These are phyloP conservation scores for Lactarius psammicola DNA, from an alignment of 768 basidiomycete species.

Conservation along the genomic window DNA sequence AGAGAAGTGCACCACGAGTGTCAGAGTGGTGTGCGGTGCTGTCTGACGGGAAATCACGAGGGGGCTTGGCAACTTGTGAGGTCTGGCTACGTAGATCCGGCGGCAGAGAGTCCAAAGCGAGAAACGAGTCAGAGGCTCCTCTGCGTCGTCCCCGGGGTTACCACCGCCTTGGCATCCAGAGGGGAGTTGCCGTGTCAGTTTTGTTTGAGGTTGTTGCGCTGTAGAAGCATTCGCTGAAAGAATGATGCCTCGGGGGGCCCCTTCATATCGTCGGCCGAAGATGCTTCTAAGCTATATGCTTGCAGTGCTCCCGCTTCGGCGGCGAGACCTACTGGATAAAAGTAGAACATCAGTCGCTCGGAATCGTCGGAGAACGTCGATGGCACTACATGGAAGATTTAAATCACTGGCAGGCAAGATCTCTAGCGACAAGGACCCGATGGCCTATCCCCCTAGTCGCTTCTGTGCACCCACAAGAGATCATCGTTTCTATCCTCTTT, in stretches of 20 bases:
- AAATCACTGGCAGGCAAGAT: conserved; percentile 8
- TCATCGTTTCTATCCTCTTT: conserved; percentile 25
- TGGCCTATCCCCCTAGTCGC: conserved; percentile 18
- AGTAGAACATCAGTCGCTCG: conserved; percentile 18
- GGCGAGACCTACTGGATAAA: conserved; percentile 22
- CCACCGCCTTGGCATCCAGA: conserved; percentile 21
- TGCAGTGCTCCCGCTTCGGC: conserved; percentile 23
- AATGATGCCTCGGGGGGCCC: conserved; percentile 15
- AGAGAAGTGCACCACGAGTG: conserved; percentile 19
- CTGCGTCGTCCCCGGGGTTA: conserved; percentile 24
- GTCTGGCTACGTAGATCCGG: conserved; percentile 26
- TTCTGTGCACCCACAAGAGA: conserved; percentile 11
- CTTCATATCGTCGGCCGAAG: conserved; percentile 24
- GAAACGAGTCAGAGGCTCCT: not conserved
- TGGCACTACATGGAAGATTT: conserved; percentile 19
- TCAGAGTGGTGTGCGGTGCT: conserved; percentile 19
- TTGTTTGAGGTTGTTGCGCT: conserved; percentile 17
- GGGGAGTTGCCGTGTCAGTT: conserved; percentile 21
- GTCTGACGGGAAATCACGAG: conserved; percentile 24
- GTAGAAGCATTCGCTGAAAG: conserved; percentile 21
- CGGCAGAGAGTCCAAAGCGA: conserved; percentile 15
- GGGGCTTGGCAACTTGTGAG: conserved; percentile 16
- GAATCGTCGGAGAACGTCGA: conserved; percentile 18
- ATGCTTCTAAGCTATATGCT: conserved; percentile 16
- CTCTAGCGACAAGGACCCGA: conserved; percentile 21